Percentiles rank a stretch among this genome's conserved stretches.
These are phyloP conservation scores for Syncephalastrum contaminatum DNA, from an alignment of 371 early-diverging fungal species.

Conservation along the genomic window DNA sequence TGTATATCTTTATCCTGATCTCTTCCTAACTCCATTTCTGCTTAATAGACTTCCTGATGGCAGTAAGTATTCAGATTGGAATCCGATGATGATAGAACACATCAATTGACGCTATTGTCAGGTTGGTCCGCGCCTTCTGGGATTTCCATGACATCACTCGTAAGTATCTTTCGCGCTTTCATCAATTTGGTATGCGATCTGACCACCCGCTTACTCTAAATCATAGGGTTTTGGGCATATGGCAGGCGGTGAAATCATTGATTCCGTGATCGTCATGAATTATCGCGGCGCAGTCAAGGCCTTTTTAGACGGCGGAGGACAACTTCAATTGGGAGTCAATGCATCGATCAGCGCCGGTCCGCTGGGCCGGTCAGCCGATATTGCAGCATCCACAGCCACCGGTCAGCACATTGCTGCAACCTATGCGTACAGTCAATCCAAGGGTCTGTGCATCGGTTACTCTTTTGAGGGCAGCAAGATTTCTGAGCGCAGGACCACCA, in stretches of 20 bases:
- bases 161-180: constrained; percentile 12
- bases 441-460: constrained; percentile 17
- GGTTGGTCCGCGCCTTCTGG: constrained; percentile 50
- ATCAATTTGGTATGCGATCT: neutral
- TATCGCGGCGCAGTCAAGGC: constrained; percentile 42
- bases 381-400: constrained; percentile 29
- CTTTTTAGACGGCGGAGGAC: constrained; percentile 42
- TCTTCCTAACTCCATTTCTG: too few species aligned
- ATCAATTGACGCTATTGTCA: constrained; percentile 5
- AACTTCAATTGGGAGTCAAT: constrained; percentile 36
- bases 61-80: constrained; percentile 18
- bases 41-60: constrained; percentile 37
- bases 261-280: constrained; percentile 43
- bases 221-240: constrained; percentile 37
- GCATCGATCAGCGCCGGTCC: constrained; percentile 40
- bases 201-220: neutral
- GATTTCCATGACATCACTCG: constrained; percentile 34
- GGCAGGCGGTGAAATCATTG: constrained; percentile 37
- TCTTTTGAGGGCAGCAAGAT: constrained; percentile 42
- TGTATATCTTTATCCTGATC: neutral
- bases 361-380: constrained; percentile 29
- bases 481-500: constrained; percentile 37
- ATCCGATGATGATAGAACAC: neutral
- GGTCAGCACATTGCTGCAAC: constrained; percentile 34
- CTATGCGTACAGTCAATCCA: constrained; percentile 34